Base-by-base conservation (phyloP, 2,329 filamentous ascomycete genomes). In the Beauveria scarabaeidicola region DNA sequence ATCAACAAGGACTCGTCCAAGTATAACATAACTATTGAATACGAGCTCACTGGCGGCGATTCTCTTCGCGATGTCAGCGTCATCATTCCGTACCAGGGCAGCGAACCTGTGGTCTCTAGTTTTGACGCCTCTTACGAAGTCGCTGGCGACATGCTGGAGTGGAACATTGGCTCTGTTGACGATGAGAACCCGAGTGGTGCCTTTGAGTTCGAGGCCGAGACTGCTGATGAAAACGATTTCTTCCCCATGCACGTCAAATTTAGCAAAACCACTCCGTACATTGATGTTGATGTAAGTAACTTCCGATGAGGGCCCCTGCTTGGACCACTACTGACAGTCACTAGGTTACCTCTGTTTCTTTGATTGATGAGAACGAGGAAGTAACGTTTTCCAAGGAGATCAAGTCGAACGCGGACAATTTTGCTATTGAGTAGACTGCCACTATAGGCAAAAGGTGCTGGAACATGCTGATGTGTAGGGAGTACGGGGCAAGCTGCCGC, bases 211-310 rank as follows among this genome's bases (percentile, higher is more conserved):
- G 94, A 97, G 74, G 91, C 91, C 1, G 86, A 90, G 72, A 90
- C 90, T 11, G 84, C 86, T 59, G 90, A 92, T 65, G 94, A 97
- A 71, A 87, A 90, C 60, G 92, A 97, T 67, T 97, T 97, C 78
- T 99, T 99, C 85, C 94, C 94, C 1, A 97, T 99, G 92, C 88
- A 84, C 58, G 86, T 97, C 62, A 83, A 86, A 58, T 99, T 99
- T 75, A 87, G 84, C 64, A 97, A 96, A 81, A 82, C 85, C 46
- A 84, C 82, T 61, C 93, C 94, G 29, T 96, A 90, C 73, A 83
- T 97, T 54, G 91, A 97, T 68, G 90, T 99, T 64, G 91, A 97
- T 77, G 93, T 97, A 80, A 87, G 88, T 83, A 21, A 29, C 7
- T 63, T 8, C 25, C 23, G 6, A 15, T 17, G 3, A 4, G 6